Evolutionary conservation across 2,329 filamentous ascomycete species (phyloP), one percentile per base, ranked within the genome.

Genomic region (Chrysoporthe austroafricana): DNA sequence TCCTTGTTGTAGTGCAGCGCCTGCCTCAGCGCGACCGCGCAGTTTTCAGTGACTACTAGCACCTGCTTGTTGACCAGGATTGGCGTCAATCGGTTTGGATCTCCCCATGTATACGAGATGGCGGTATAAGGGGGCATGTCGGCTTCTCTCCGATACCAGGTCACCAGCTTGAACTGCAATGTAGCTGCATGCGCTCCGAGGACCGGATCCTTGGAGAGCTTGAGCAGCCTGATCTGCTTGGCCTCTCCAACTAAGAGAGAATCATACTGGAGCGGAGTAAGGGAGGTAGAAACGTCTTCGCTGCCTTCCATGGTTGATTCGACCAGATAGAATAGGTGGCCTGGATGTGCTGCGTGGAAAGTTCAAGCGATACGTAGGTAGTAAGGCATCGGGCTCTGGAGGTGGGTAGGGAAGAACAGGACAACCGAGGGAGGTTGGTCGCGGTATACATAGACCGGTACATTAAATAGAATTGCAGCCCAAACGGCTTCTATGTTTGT

Each of bases 141-240:
- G 2, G 54, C 7, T 9, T n/a, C 54, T 4, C 3, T 39, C 4
- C 13, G 32, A 2, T 4, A 6, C 4, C 14, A 16, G 7, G 26
- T 16, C n/a, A 9, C 14, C 26, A 56, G 16, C 26, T 16, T 13
- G 7, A 11, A 34, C 14, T 56, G 26, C 13, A 56, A 32, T 5
- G 32, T 16, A 1, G 4, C 8, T 26, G 7, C 5, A 13, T 56
- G 52, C 26, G 21, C 21, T 52, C 26, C 21, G 2, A 11, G 4
- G 9, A 4, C 46, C 7, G 1, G 14, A 14, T 36, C 36, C 32
- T 13, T 5, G 4, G 14, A 18, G 52, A 56, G 2, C 32, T 36
- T n/a, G 52, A 56, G 52, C 18, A 56, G 52, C 52, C 52, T 32
- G n/a, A 56, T 56, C 7, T 52, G 14, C n/a, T 52, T 26, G 26